Base-by-base conservation (phyloP, 2,329 filamentous ascomycete genomes). In the Sporothrix pseudoabietina region DNA sequence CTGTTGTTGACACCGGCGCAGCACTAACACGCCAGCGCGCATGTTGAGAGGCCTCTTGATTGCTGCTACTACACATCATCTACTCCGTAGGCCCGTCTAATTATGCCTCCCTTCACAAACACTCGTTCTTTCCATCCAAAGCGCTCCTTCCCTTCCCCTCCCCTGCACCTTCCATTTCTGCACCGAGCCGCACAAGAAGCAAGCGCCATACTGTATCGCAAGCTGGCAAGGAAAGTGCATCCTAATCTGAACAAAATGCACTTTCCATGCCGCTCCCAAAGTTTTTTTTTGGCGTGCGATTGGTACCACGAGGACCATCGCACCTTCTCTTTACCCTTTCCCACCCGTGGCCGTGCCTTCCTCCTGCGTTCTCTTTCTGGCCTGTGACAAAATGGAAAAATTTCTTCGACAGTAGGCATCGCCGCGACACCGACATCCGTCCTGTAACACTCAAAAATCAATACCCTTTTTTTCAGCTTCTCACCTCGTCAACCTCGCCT, bases 401-500 rank as follows among this genome's bases (percentile, higher is more conserved):
- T 12, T 8, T 9, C 9, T 41, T 35, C 14, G 32, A 39, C 57
- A 1, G 8, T 4, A 61, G 32, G 8, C 32, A 22, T 0, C n/a
- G 41, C 22, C 12, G 12, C 39, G 39, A 47, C 61, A 16, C n/a
- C 39, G 30, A 10, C 10, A 4, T 47, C 39, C 22, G 47, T 14
- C 39, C 10, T 66, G 61, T 47, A 22, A 16, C 22, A 47, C 39
- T 14, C 39, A 47, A 16, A 47, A 26, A n/a, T 4, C 12, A n/a
- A 39, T 35, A 16, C 19, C 14, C 14, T 69, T 22, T 49, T 10
- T 39, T 66, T 66, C 44, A 49, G 44, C 41, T 52, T 68, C 44
- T 52, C 44, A 54, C 65, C 63, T 49, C 44, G 22, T 68, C 61
- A 66, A 66, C 61, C 61, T 66, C 14, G 12, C 61, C 61, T 47